Conservation (phyloP, 2,329 filamentous ascomycete genomes). For the Aspergillus latus region DNA sequence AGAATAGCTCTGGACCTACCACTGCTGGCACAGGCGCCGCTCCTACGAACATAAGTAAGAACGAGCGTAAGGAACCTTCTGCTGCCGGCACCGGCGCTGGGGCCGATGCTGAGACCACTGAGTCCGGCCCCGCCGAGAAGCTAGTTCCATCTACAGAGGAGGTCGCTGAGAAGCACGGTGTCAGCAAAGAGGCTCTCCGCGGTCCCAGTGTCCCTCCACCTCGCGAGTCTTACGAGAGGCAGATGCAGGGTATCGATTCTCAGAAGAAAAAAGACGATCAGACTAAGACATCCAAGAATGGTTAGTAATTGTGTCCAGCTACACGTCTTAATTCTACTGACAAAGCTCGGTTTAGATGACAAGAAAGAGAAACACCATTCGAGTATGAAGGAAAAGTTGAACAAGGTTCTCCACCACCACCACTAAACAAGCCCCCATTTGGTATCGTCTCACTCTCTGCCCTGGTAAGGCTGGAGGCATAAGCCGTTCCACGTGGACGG, state of each 20-base stretch:
- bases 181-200: conserved; percentile 32
- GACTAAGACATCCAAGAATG: not conserved
- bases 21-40: no score
- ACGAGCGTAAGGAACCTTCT: not conserved
- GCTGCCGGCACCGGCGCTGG: no score
- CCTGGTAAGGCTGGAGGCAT: not conserved
- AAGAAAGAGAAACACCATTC: conserved; percentile 12
- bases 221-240: conserved; percentile 28
- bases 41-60: no score
- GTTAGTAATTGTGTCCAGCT: not conserved
- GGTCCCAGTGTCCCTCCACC: conserved; percentile 30
- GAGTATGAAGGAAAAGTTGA: conserved; percentile 37
- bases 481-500: no score
- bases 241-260: conserved; percentile 25
- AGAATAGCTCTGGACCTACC: no score
- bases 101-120: not conserved
- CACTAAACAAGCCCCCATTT: no score
- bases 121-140: not conserved
- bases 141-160: not conserved
- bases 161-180: conserved; percentile 14
- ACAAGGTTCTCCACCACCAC: conserved; percentile 21
- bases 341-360: not conserved
- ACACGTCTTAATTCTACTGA: not conserved
- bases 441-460: no score
- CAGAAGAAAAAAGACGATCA: conserved; percentile 6